These are phyloP conservation scores for Penicillium sp. DNA, from an alignment of 2,329 filamentous ascomycete species.

Conservation along the genomic window DNA sequence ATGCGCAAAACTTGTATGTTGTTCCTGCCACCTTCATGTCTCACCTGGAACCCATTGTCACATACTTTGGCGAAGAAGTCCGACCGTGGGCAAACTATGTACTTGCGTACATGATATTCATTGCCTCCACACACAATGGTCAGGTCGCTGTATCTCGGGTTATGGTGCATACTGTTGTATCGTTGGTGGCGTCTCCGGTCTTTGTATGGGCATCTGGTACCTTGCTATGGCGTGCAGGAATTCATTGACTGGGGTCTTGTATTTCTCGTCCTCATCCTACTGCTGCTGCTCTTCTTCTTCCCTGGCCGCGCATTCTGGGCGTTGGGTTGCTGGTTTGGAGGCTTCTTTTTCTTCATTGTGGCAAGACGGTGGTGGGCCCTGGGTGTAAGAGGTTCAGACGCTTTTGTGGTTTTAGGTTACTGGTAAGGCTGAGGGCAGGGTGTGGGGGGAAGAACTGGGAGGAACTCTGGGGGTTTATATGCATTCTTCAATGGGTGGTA, in stretches of 20 bases:
- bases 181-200: neutral
- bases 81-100: neutral
- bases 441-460: too few species aligned
- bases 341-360: neutral
- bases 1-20: neutral
- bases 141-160: neutral
- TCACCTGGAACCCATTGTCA: neutral
- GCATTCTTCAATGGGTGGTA: neutral
- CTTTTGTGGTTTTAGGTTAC: neutral
- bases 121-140: neutral
- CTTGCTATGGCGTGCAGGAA: neutral
- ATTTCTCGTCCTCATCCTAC: too few species aligned
- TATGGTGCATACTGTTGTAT: neutral
- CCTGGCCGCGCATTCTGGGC: neutral
- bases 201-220: neutral
- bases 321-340: too few species aligned
- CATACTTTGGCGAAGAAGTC: neutral
- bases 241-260: neutral
- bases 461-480: too few species aligned
- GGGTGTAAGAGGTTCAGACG: too few species aligned
- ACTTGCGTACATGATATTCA: neutral
- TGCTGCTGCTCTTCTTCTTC: neutral
- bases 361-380: neutral
- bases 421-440: neutral
- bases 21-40: neutral